These are phyloP conservation scores for Pseudocercospora vitis DNA, from an alignment of 2,329 filamentous ascomycete species.

Conservation along the genomic window DNA sequence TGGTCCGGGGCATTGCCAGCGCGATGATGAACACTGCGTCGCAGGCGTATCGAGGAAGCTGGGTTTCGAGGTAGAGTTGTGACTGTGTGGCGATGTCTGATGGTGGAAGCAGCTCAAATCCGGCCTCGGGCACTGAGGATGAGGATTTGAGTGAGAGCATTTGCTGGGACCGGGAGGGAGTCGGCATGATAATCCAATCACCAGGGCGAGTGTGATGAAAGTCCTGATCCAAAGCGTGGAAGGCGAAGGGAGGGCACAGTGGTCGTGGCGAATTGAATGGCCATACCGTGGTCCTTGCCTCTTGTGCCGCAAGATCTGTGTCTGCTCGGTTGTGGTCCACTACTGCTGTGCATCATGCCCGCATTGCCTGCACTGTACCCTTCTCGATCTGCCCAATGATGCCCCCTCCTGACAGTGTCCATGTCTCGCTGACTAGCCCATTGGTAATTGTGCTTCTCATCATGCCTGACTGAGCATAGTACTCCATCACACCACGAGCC, in stretches of 20 bases:
- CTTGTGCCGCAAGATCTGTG: no score
- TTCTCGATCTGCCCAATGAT: constrained; percentile 84
- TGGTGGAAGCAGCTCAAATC: constrained; percentile 43
- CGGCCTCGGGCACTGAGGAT: background rate
- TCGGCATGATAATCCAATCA: background rate
- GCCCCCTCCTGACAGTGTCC: constrained; percentile 77
- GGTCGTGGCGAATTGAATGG: background rate
- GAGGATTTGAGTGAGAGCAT: background rate
- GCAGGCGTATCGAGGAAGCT: constrained; percentile 40
- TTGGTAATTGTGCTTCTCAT: constrained; percentile 70
- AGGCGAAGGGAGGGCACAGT: background rate
- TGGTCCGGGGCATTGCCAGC: constrained; percentile 49
- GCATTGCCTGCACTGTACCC: constrained; percentile 49
- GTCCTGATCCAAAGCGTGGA: background rate
- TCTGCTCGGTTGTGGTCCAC: no score
- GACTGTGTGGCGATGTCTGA: constrained; percentile 45
- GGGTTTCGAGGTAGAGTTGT: constrained; percentile 50
- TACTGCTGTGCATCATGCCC: background rate
- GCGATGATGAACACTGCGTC: constrained; percentile 51
- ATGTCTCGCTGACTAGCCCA: constrained; percentile 72
- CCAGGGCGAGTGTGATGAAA: background rate
- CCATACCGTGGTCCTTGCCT: no score
- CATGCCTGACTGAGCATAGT: constrained; percentile 85
- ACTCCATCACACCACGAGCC: constrained; percentile 80
- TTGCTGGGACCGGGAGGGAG: background rate